These are phyloP conservation scores for Wickerhamomyces sp. DNA, from an alignment of 1,139 yeast species.

Conservation along the genomic window DNA sequence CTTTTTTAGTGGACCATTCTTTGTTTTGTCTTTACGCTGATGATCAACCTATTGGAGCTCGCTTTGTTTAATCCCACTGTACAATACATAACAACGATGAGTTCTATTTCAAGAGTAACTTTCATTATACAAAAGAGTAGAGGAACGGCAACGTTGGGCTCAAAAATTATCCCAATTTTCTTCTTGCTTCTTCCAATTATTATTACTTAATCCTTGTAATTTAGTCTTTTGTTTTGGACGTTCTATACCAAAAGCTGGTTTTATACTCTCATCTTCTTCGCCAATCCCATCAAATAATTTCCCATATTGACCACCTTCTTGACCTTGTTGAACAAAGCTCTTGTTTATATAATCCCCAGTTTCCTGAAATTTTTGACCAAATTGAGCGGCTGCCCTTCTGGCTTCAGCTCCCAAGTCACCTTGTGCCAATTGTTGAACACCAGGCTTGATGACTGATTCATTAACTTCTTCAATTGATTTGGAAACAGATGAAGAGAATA, in stretches of 20 bases:
- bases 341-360: constrained; percentile 69
- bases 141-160: neutral
- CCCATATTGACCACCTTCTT: constrained; percentile 41
- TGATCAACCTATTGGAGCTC: too few species aligned
- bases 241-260: constrained; percentile 66
- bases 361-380: constrained; percentile 90
- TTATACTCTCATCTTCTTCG: constrained; percentile 32
- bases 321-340: constrained; percentile 40
- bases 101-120: too few species aligned
- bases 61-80: too few species aligned
- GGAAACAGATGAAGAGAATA: constrained; percentile 77
- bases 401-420: constrained; percentile 70
- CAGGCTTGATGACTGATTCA: constrained; percentile 84
- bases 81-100: too few species aligned
- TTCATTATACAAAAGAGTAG: neutral
- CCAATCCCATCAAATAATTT: constrained; percentile 49
- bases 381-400: constrained; percentile 87
- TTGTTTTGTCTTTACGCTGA: neutral
- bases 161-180: constrained; percentile 42
- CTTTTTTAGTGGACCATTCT: neutral
- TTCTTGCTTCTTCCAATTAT: constrained; percentile 35
- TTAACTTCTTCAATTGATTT: constrained; percentile 83
- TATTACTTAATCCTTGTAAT: constrained; percentile 46
- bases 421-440: constrained; percentile 74
- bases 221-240: constrained; percentile 58